Percentiles rank a stretch among this genome's conserved stretches.
Evolutionary conservation across 2,329 filamentous ascomycete genomes (phyloP).

Genomic region (Phaeophleospora eucalypticola): DNA sequence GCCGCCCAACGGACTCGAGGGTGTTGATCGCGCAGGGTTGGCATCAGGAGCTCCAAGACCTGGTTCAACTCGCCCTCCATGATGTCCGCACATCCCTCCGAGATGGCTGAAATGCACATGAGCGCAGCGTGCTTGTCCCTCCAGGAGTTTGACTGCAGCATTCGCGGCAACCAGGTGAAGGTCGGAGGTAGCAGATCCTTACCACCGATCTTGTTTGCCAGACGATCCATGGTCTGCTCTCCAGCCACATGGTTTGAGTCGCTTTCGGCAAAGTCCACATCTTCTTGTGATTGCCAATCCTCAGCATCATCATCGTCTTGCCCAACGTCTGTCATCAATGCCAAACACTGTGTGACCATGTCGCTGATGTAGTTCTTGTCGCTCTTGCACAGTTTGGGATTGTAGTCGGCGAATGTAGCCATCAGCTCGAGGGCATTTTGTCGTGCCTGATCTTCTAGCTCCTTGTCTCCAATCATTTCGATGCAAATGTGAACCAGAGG

Average conservation of each 20-base stretch:
- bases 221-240: slow-evolving; percentile 95
- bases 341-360: slow-evolving; percentile 98
- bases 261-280: slow-evolving; percentile 92
- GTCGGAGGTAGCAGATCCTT: slow-evolving; percentile 86
- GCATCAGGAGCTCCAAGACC: slow-evolving; percentile 90
- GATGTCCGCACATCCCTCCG: slow-evolving; percentile 89
- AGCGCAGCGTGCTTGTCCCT: slow-evolving; percentile 91
- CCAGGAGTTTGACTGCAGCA: slow-evolving; percentile 96
- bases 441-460: slow-evolving; percentile 80
- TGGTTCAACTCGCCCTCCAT: slow-evolving; percentile 95
- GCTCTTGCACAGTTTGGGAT: slow-evolving; percentile 90
- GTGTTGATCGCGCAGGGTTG: slow-evolving; percentile 82
- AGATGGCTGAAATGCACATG: slow-evolving; percentile 98
- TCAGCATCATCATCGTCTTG: slow-evolving; percentile 89
- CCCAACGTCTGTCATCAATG: slow-evolving; percentile 95
- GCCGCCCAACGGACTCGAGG: slow-evolving; percentile 94
- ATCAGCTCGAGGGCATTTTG: slow-evolving; percentile 96
- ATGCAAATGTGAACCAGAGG: slow-evolving; percentile 90
- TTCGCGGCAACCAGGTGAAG: slow-evolving; percentile 93
- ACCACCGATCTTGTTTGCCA: slow-evolving; percentile 97
- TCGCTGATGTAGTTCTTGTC: slow-evolving; percentile 86
- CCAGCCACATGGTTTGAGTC: slow-evolving; percentile 96
- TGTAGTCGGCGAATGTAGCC: slow-evolving; percentile 95
- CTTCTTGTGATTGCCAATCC: slow-evolving; percentile 90
- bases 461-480: slow-evolving; percentile 92